Conservation (phyloP, 768 basidiomycete species). For the Tulasnella sp. region DNA sequence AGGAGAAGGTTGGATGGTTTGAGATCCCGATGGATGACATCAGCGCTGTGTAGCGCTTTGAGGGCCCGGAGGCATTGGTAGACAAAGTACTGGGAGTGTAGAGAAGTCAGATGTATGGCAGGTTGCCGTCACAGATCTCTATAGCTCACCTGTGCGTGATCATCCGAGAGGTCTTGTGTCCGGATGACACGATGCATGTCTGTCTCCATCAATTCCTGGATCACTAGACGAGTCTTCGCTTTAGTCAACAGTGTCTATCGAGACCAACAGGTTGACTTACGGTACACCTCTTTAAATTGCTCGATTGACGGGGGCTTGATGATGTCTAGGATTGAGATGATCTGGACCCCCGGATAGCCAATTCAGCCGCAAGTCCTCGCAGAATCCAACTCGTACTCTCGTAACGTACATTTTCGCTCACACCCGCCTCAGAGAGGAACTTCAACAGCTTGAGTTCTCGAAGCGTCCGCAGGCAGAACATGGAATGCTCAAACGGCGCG, state of each 20-base stretch:
- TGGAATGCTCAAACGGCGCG: conserved; percentile 86
- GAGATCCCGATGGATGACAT: conserved; percentile 90
- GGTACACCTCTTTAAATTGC: conserved; percentile 74
- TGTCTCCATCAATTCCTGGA: conserved; percentile 64
- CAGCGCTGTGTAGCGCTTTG: conserved; percentile 90
- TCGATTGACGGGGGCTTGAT: conserved; percentile 66
- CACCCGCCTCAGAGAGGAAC: conserved; percentile 76
- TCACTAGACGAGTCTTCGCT: conserved; percentile 1
- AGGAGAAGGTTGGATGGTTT: conserved; percentile 93
- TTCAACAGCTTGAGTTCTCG: conserved; percentile 89
- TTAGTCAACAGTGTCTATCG: background rate
- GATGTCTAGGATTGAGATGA: conserved; percentile 94
- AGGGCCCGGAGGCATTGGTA: conserved; percentile 93
- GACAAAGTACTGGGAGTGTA: conserved; percentile 81
- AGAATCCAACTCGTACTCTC: no score
- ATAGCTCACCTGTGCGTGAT: conserved; percentile 41
- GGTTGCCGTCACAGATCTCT: background rate
- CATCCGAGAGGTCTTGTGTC: conserved; percentile 87
- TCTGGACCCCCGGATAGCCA: conserved; percentile 53
- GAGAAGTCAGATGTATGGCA: background rate
- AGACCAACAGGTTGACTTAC: conserved; percentile 9
- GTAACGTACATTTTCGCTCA: conserved; percentile 69
- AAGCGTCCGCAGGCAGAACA: conserved; percentile 78
- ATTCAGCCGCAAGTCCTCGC: background rate
- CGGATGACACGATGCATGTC: conserved; percentile 95